A percentile compares a stretch with the other conserved stretches of the same genome.
These are phyloP conservation scores for Ophiocordyceps camponoti-floridani DNA, from an alignment of 2,329 filamentous ascomycete genomes.

Conservation along the genomic window DNA sequence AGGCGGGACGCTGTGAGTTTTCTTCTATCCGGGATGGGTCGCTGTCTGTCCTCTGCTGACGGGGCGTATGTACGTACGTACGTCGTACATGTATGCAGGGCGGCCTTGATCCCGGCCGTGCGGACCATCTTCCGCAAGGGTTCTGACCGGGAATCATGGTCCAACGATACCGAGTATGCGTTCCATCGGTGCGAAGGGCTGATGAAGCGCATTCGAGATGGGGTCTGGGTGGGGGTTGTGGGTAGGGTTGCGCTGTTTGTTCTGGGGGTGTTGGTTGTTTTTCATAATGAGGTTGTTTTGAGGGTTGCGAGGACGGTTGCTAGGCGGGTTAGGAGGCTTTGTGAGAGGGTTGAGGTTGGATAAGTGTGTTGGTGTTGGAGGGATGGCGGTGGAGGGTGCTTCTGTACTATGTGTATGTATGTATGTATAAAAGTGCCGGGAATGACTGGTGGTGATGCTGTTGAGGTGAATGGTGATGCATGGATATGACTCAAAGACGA, in stretches of 20 bases:
- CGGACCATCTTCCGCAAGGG: slow-evolving; percentile 31
- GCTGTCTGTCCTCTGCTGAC: no score
- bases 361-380: slow-evolving; percentile 26
- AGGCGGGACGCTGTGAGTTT: slow-evolving; percentile 30
- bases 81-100: slow-evolving; percentile 21
- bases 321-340: slow-evolving; percentile 29
- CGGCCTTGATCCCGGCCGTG: slow-evolving; percentile 32
- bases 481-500: no score
- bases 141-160: slow-evolving; percentile 14
- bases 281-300: slow-evolving; percentile 38
- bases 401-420: no score
- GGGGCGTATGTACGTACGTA: no score
- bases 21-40: no score
- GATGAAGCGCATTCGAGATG: slow-evolving; percentile 27
- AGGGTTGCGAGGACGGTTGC: slow-evolving; percentile 33
- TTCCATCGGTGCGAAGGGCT: slow-evolving; percentile 32
- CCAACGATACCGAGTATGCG: slow-evolving; percentile 40
- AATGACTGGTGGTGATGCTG: no score
- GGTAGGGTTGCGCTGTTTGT: slow-evolving; percentile 35
- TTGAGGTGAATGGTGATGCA: no score
- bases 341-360: slow-evolving; percentile 28
- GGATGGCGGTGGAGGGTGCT: slow-evolving; percentile 41
- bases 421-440: no score
- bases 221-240: slow-evolving; percentile 20
- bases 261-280: slow-evolving; percentile 38